These are phyloP conservation scores for Fistulifera solaris DNA, from an alignment of 108 stramenopile genomes.

Conservation along the genomic window DNA sequence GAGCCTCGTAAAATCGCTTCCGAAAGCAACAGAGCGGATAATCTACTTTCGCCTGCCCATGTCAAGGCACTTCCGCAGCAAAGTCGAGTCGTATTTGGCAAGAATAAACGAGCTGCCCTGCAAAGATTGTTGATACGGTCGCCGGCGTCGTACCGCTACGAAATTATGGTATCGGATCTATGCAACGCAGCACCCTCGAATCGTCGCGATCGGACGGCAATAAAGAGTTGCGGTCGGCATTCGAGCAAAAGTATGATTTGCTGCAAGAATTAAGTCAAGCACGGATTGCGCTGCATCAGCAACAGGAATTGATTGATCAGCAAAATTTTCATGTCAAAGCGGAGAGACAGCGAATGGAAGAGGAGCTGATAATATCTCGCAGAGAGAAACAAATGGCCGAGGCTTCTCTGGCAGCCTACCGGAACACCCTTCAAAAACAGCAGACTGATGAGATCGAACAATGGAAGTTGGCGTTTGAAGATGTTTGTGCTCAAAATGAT, in stretches of 20 bases:
- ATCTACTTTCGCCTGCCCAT: neutral
- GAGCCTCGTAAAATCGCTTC: neutral
- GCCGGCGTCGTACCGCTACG: neutral
- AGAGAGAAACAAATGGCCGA: too few species aligned
- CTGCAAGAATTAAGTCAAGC: conserved; percentile 14
- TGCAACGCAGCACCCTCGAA: conserved; percentile 1
- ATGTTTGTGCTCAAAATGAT: too few species aligned
- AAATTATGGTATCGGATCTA: neutral
- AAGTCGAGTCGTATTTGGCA: neutral
- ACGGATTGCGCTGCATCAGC: conserved; percentile 7
- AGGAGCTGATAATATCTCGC: too few species aligned
- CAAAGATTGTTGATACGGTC: conserved; percentile 1
- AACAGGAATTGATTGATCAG: neutral
- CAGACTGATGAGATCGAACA: too few species aligned
- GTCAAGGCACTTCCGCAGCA: conserved; percentile 1
- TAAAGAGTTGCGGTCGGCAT: conserved; percentile 3
- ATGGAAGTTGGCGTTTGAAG: too few species aligned
- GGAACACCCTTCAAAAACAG: too few species aligned
- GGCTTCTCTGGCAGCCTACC: too few species aligned
- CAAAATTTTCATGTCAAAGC: conserved; percentile 11
- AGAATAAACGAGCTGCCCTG: neutral
- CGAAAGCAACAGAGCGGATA: neutral
- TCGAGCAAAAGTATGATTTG: conserved; percentile 9
- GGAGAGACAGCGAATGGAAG: neutral
- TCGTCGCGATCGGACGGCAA: neutral